Base-by-base conservation (phyloP, 1,284 basidiomycete species). In the Schizopora paradoxa region DNA sequence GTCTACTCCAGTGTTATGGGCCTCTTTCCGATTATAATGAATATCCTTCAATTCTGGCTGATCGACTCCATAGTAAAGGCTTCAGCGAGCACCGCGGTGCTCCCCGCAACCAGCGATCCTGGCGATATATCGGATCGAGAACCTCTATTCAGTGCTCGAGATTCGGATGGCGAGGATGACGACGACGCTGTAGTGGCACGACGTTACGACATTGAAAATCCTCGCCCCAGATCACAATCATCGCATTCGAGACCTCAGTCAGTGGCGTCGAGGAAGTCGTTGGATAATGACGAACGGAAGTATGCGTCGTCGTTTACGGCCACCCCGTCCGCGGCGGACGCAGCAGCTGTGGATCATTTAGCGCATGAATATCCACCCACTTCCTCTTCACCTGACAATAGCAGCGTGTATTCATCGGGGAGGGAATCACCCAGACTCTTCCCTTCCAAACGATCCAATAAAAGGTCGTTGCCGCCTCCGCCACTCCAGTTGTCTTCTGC, bases 21-120 rank as follows among this genome's bases (percentile, higher is more conserved):
- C 45, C 62, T 97, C 39, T 94, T 96, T 67, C 94, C 94, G 1
- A 83, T 94, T 51, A 72, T 86, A 48, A 96, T 96, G 92, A 97
- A 93, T 62, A 69, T 93, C 39, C 55, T 92, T 14, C 91, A 95
- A 61, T 90, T 90, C 69, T 90, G 87, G 87, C 66, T 89, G 40
- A 88, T 89, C 47, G 87, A 91, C 65, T 88, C 88, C 0, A 89
- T 91, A 51, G 85, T 91, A 60, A 91, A 88, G 61, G 82, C 80
- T 2, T 77, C 77, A 16, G 61, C 65, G 25, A 64, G 47, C 18
- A 42, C 65, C 31, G 52, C 66, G 4, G 57, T 70, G 11, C 58
- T 65, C 29, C 58, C 73, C 23, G 70, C 69, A 29, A 48, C 69
- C 2, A 66, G 72, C 42, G 52, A 58, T 0, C 54, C 64, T n/a